Evolutionary conservation across 345 rosid species (phyloP), one percentile per base, ranked within the genome.

Genomic region (Iberis pinnata): DNA sequence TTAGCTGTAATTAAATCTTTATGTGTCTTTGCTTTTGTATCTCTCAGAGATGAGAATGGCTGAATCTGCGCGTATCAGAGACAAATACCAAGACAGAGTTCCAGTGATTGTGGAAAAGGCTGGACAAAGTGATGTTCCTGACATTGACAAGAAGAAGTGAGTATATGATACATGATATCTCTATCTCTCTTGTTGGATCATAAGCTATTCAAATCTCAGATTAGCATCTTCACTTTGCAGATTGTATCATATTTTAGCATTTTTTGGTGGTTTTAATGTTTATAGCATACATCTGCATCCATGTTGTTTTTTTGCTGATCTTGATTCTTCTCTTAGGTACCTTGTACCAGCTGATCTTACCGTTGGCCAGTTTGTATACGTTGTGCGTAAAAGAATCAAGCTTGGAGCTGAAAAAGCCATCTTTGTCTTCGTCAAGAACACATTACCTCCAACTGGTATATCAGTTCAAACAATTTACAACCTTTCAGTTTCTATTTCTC

Each of bases 321-420:
- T 22, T 41, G 49, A 14, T 44, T 37, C 53, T 64, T 25, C 55
- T 45, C 6, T 22, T 41, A 88, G 97, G 60, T 88, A 84, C 62
- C 74, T 88, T 32, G 97, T 88, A 60, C 97, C 95, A 4, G 84
- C 94, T 43, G 90, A 84, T 64, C 72, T 88, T 37, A 78, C 90
- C 0, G 83, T 84, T 18, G 95, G 95, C 9, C 97, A 84, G 58
- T 88, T 88, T 39, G 97, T 84, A 0, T 88, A 88, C 48, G 90
- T 88, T 18, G 81, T 84, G 53, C 70, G 90, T 32, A 84, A 84
- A 74, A 80, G 95, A 66, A 88, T 84, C 69, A 84, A 82, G 65
- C 79, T 79, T 58, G 79, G 84, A 44, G 83, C 90, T 1, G 95
- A 88, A 53, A 88, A 79, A 69, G 90, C 88, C 2, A 82, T 88